Evolutionary conservation across 1,139 yeast genomes (phyloP).

Genomic region (Zygosaccharomyces sapae): DNA sequence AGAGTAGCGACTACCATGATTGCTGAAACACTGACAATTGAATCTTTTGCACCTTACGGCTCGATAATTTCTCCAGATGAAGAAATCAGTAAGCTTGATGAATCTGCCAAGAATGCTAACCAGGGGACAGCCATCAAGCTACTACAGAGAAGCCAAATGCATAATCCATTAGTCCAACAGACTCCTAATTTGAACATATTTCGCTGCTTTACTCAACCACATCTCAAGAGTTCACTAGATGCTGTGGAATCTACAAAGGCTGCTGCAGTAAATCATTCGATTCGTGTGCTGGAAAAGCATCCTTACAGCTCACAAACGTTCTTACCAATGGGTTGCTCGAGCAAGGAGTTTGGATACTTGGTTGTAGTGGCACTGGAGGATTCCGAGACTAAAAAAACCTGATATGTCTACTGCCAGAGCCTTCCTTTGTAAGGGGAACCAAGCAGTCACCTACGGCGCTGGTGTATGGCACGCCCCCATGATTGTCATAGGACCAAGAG

Average conservation of each 20-base stretch:
- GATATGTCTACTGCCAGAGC: slow-evolving; percentile 58
- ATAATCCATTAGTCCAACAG: slow-evolving; percentile 47
- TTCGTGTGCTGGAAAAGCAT: slow-evolving; percentile 82
- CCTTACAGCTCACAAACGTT: slow-evolving; percentile 90
- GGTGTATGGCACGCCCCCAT: slow-evolving; percentile 89
- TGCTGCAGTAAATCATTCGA: slow-evolving; percentile 40
- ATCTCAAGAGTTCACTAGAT: slow-evolving; percentile 41
- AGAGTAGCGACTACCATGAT: not conserved
- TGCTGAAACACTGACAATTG: slow-evolving; percentile 45
- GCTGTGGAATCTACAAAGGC: slow-evolving; percentile 16
- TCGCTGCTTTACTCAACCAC: slow-evolving; percentile 71
- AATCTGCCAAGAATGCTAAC: slow-evolving; percentile 57
- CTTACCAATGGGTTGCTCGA: slow-evolving; percentile 69
- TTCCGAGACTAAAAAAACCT: slow-evolving; percentile 48
- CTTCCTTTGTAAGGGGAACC: slow-evolving; percentile 74
- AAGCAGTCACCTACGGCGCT: slow-evolving; percentile 81
- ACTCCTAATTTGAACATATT: slow-evolving; percentile 79
- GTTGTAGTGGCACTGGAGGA: slow-evolving; percentile 73
- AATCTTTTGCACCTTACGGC: slow-evolving; percentile 49
- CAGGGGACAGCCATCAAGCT: slow-evolving; percentile 90
- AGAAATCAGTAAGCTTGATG: slow-evolving; percentile 41
- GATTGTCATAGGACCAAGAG: slow-evolving; percentile 56
- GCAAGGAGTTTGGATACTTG: slow-evolving; percentile 50
- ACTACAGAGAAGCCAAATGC: slow-evolving; percentile 65
- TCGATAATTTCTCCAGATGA: slow-evolving; percentile 53